Base-by-base conservation (phyloP, 139 green algal genomes). In the Haematococcus sp. region DNA sequence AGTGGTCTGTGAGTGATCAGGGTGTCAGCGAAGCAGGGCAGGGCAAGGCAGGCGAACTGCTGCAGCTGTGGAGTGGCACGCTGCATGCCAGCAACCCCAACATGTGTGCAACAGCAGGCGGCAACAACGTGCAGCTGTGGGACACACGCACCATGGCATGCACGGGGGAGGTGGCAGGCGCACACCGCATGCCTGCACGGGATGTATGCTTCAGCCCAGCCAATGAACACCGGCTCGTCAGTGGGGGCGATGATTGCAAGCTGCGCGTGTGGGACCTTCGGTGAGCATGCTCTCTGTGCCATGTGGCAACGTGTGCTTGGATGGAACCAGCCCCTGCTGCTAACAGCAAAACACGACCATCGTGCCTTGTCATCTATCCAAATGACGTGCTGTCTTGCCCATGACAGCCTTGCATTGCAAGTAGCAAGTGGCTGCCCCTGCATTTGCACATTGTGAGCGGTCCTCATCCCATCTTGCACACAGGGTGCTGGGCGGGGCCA, bases 201-300 rank as follows among this genome's bases (percentile, higher is more conserved):
- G 85, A 91, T 74, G 81, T 97, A 3, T 83, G 90, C 81, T 92
- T 88, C 77, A 84, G 82, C 23, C 79, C 81, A 2, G 70, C 84
- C 61, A 68, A 83, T 27, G 76, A 84, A 52, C 78, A 93, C 71
- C 67, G 74, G 4, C 68, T 92, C 25, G 79, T 84, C 19, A 91
- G 74, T n/a, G 79, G 63, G 7, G 92, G 92, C 2, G 93, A 97
- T 56, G 93, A 97, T 70, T 90, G 88, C 75, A 87, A 88, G 63
- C 75, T 95, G 44, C 76, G 86, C 15, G 76, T 94, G 35, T 97
- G 93, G 93, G 93, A 97, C 71, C 73, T 91, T 1, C 86, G 88
- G 89, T 88, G 71, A 35, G 78, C 28, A 49, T 15, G 23, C n/a
- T n/a, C n/a, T n/a, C n/a, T n/a, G n/a, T n/a, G n/a, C n/a, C n/a